Percentiles rank a stretch among this genome's conserved stretches.
Conservation (phyloP, 306 rosid species). For the Amphicarpaea edgeworthii region DNA sequence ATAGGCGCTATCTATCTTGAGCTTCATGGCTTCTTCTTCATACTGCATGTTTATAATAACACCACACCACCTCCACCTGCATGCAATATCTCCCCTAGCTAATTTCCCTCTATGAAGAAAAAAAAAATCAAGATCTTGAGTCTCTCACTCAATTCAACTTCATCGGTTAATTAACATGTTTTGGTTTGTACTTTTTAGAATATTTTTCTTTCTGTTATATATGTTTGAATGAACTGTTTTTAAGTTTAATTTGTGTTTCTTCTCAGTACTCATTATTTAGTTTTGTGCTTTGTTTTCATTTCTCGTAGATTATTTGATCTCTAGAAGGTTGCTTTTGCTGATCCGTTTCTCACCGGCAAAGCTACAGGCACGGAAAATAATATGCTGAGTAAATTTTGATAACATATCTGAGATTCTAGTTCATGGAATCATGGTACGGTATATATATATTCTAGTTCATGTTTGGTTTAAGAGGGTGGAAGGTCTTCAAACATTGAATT, state of each 20-base stretch:
- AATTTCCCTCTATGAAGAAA: background rate
- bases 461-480: too few species aligned
- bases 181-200: background rate
- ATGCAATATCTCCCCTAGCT: background rate
- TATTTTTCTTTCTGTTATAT: background rate
- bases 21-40: conserved; percentile 78
- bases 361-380: background rate
- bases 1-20: conserved; percentile 89
- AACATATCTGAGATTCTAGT: background rate
- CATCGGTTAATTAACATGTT: too few species aligned
- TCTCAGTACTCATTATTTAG: background rate
- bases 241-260: background rate
- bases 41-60: conserved; percentile 34
- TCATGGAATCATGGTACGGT: too few species aligned
- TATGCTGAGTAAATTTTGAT: background rate
- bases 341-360: conserved; percentile 5
- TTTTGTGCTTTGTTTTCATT: conserved; percentile 5
- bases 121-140: background rate
- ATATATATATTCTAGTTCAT: too few species aligned
- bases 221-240: background rate
- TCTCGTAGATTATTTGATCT: background rate
- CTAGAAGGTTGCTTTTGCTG: background rate
- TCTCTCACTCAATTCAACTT: too few species aligned
- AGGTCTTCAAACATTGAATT: too few species aligned
- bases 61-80: background rate